These are phyloP conservation scores for Penicillium waksmanii DNA, from an alignment of 495 filamentous ascomycete genomes.

Conservation along the genomic window DNA sequence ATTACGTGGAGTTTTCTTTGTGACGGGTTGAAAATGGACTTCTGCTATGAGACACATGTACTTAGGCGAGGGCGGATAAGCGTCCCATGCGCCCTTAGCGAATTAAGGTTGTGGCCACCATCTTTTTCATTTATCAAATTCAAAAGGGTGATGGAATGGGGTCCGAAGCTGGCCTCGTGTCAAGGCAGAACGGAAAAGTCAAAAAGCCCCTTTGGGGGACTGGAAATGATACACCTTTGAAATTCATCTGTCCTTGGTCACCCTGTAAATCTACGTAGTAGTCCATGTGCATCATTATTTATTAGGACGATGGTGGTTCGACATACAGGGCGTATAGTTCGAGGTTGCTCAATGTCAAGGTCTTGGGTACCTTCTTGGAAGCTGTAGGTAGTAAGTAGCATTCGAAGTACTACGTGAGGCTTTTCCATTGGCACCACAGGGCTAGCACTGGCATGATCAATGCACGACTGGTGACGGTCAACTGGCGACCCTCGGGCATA, in stretches of 20 bases:
- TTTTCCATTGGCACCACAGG: no score
- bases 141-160: slow-evolving; percentile 36
- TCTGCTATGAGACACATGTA: slow-evolving; percentile 57
- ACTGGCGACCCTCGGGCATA: no score
- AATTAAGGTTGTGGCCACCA: slow-evolving; percentile 53
- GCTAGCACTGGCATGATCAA: no score
- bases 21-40: slow-evolving; percentile 56
- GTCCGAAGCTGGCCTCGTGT: slow-evolving; percentile 33
- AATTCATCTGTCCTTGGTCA: slow-evolving; percentile 22
- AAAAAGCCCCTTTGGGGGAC: slow-evolving; percentile 31
- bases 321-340: no score
- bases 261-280: slow-evolving; percentile 14
- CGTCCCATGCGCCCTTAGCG: slow-evolving; percentile 49
- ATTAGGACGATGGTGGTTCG: no score
- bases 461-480: no score
- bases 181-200: slow-evolving; percentile 36
- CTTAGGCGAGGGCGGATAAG: slow-evolving; percentile 53
- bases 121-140: slow-evolving; percentile 40
- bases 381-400: no score
- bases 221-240: slow-evolving; percentile 39
- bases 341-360: no score
- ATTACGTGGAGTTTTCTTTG: slow-evolving; percentile 50
- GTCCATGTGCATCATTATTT: background rate
- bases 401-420: no score
- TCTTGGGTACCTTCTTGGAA: no score